Evolutionary conservation across 2,329 filamentous ascomycete genomes (phyloP).

Genomic region (Monosporascus ibericus): DNA sequence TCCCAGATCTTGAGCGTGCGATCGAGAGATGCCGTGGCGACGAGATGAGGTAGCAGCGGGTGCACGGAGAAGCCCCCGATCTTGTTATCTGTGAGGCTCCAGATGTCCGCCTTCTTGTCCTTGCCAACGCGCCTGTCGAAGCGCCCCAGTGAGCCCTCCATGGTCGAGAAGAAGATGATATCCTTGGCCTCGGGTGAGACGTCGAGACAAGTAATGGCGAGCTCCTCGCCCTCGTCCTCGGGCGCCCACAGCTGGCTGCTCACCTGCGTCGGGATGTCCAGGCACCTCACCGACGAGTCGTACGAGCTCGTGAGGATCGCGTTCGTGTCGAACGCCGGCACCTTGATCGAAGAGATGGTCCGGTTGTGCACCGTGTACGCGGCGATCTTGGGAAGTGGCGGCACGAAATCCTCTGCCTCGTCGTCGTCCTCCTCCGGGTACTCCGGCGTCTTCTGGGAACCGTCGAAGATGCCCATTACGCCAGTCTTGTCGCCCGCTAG

Average conservation of each 20-base stretch:
- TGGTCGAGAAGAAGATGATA: constrained; percentile 77
- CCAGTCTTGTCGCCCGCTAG: constrained; percentile 95
- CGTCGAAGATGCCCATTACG: constrained; percentile 85
- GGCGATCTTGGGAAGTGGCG: constrained; percentile 70
- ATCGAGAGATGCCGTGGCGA: constrained; percentile 87
- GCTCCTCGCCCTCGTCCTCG: constrained; percentile 59
- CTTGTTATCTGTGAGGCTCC: constrained; percentile 81
- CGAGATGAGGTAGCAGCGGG: constrained; percentile 70
- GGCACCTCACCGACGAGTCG: constrained; percentile 81
- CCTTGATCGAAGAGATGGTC: constrained; percentile 80
- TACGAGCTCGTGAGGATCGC: constrained; percentile 82
- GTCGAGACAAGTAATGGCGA: constrained; percentile 79
- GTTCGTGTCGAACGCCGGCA: constrained; percentile 66
- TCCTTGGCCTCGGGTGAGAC: constrained; percentile 66
- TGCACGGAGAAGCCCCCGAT: constrained; percentile 90
- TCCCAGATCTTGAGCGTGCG: constrained; percentile 92
- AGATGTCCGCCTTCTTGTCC: constrained; percentile 56
- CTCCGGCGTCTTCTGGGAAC: constrained; percentile 58
- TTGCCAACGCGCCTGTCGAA: constrained; percentile 64
- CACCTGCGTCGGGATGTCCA: constrained; percentile 75
- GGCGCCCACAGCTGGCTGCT: constrained; percentile 81
- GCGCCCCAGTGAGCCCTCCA: constrained; percentile 73
- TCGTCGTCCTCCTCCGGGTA: constrained; percentile 56
- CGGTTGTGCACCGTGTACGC: constrained; percentile 86
- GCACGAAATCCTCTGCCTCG: constrained; percentile 62